phyloP scores from a whole-genome alignment of 164 flowering plant species.

The Vitis labrusca region DNA sequence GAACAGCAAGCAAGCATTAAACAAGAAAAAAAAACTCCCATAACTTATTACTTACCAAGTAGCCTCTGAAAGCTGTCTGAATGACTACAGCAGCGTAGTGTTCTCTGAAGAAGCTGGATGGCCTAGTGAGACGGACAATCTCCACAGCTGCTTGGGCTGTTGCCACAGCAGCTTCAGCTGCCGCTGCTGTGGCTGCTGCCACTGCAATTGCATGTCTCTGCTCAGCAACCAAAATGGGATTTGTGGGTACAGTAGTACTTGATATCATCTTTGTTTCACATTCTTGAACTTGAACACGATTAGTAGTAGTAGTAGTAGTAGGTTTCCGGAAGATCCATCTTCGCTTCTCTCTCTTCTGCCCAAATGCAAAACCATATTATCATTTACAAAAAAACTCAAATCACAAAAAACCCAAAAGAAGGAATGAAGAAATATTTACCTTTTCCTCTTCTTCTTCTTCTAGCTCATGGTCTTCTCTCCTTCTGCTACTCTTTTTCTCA shows the following conservation, averaged over 20 bases:
- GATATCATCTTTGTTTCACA: constrained; percentile 8
- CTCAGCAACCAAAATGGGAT: constrained; percentile 14
- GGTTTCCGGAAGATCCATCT: constrained; percentile 40
- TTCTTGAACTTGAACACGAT: constrained; percentile 9
- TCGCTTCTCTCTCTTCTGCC: constrained; percentile 46
- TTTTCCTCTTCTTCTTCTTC: constrained; percentile 34
- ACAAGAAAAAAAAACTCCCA: background rate
- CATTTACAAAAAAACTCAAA: background rate
- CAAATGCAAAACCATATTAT: background rate
- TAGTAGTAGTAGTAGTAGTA: background rate
- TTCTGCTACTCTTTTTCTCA: constrained; percentile 20
- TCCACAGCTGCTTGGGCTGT: constrained; percentile 44
- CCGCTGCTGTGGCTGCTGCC: constrained; percentile 37
- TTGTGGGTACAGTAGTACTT: background rate
- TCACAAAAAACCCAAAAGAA: background rate
- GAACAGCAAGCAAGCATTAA: background rate
- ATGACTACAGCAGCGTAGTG: constrained; percentile 35
- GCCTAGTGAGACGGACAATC: constrained; percentile 33
- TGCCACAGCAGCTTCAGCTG: constrained; percentile 32
- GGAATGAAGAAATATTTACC: constrained; percentile 10
- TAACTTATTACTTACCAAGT: constrained; percentile 20
- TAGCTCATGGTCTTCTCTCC: constrained; percentile 30
- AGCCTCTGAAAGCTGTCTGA: constrained; percentile 51
- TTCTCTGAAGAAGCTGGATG: constrained; percentile 19
- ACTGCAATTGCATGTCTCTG: constrained; percentile 31